phyloP scores from a whole-genome alignment of 495 filamentous ascomycete genomes.

The Cercophora sp. region DNA sequence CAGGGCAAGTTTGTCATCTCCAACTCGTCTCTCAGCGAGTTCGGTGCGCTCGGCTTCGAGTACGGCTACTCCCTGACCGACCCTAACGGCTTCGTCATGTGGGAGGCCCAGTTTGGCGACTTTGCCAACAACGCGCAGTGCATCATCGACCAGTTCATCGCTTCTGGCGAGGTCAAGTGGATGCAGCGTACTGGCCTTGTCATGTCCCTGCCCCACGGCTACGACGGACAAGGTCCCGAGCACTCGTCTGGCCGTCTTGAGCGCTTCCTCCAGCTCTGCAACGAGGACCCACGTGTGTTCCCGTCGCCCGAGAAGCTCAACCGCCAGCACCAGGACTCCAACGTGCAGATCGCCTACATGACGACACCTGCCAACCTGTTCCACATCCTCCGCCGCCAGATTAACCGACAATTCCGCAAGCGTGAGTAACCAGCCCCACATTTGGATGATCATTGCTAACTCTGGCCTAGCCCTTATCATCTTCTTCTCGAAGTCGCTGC shows the following conservation, averaged over 20 bases:
- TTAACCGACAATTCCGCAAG: conserved; percentile 98
- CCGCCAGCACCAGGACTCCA: conserved; percentile 98
- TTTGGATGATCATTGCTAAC: conserved; percentile 33
- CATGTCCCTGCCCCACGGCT: conserved; percentile 92
- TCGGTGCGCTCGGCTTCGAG: conserved; percentile 92
- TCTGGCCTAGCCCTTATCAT: conserved; percentile 68
- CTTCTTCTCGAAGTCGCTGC: conserved; percentile 95
- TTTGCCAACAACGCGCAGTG: conserved; percentile 99
- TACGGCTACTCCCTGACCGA: conserved; percentile 98
- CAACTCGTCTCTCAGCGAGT: conserved; percentile 96
- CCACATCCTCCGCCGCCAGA: conserved; percentile 93
- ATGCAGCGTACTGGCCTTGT: conserved; percentile 93
- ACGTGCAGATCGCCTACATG: conserved; percentile 97
- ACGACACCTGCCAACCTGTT: conserved; percentile 90
- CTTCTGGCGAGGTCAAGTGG: conserved; percentile 97
- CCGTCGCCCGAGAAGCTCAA: conserved; percentile 82
- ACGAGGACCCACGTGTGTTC: conserved; percentile 94
- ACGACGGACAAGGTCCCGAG: conserved; percentile 97
- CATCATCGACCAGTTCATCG: conserved; percentile 98
- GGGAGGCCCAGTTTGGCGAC: conserved; percentile 99
- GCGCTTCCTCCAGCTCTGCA: conserved; percentile 94
- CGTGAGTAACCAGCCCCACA: conserved; percentile 55
- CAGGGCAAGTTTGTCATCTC: conserved; percentile 94
- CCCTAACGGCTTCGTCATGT: conserved; percentile 94
- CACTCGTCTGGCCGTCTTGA: conserved; percentile 98